phyloP scores from a whole-genome alignment of 2,329 filamentous ascomycete genomes.

The Sporothrix brunneoviolacea region DNA sequence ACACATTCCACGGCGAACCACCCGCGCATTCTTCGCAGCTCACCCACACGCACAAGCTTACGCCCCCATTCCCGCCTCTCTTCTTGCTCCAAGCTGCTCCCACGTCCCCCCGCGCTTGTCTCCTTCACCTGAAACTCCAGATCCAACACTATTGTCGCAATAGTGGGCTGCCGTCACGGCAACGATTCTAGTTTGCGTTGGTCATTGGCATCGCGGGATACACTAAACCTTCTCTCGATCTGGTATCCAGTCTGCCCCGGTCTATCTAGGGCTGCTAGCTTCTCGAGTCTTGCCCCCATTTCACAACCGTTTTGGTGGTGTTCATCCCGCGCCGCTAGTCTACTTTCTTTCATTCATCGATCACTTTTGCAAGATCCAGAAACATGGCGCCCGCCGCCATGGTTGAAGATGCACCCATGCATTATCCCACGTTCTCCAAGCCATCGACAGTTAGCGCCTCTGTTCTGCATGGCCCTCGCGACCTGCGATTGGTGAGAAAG shows the following conservation, averaged over 20 bases:
- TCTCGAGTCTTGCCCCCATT: background rate
- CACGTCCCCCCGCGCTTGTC: constrained; percentile 17
- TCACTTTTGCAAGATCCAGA: constrained; percentile 6
- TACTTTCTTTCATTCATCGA: constrained; percentile 9
- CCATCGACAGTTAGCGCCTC: constrained; percentile 43
- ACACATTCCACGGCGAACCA: background rate
- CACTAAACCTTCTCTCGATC: constrained; percentile 20
- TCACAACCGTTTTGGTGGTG: background rate
- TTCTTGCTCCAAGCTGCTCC: constrained; percentile 21
- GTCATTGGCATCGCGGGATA: background rate
- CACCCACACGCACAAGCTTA: background rate
- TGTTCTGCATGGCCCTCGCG: constrained; percentile 50
- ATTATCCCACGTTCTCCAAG: constrained; percentile 38
- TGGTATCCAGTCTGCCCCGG: too few species aligned
- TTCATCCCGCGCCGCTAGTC: constrained; percentile 17
- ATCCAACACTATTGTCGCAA: background rate
- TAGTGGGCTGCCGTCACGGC: background rate
- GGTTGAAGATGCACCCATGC: constrained; percentile 36
- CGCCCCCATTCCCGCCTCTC: background rate
- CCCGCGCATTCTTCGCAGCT: background rate
- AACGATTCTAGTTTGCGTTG: constrained; percentile 2
- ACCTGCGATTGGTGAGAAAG: constrained; percentile 48
- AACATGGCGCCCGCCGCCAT: constrained; percentile 47
- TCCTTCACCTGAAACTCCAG: background rate
- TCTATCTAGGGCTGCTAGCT: too few species aligned